Percentiles rank a stretch among this genome's conserved stretches.
Conservation (phyloP, 495 filamentous ascomycete genomes). For the Geoglossum glabrum region DNA sequence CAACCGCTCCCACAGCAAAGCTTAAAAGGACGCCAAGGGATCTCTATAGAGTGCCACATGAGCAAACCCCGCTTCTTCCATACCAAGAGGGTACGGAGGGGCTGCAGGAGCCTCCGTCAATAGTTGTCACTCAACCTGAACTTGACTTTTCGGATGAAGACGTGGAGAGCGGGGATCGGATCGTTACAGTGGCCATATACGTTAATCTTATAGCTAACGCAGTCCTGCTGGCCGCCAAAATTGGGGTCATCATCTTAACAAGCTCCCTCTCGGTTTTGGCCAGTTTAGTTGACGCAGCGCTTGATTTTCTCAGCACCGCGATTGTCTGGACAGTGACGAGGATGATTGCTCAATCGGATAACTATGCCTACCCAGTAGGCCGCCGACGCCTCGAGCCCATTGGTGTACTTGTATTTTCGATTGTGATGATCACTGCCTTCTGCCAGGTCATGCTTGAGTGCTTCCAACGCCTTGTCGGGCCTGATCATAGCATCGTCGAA, state of each 20-base stretch:
- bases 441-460: constrained; percentile 65
- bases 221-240: constrained; percentile 57
- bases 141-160: constrained; percentile 13
- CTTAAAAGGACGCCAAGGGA: constrained; percentile 63
- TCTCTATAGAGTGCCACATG: constrained; percentile 55
- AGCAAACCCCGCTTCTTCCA: constrained; percentile 37
- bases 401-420: constrained; percentile 61
- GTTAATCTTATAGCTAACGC: constrained; percentile 73
- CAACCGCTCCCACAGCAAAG: constrained; percentile 17
- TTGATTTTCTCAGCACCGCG: constrained; percentile 72
- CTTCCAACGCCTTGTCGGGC: constrained; percentile 38
- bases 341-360: constrained; percentile 54
- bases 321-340: constrained; percentile 71
- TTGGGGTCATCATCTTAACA: constrained; percentile 56
- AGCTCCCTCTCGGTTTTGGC: constrained; percentile 77
- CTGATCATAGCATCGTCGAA: constrained; percentile 46
- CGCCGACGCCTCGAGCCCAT: constrained; percentile 57
- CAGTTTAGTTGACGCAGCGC: constrained; percentile 66
- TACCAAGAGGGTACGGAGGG: not conserved
- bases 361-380: constrained; percentile 67
- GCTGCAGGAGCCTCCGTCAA: not conserved
- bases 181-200: constrained; percentile 65
- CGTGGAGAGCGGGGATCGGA: constrained; percentile 39
- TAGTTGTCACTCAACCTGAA: not conserved
- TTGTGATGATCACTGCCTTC: constrained; percentile 78